Conservation (phyloP, 139 green algal species). For the Chlamydomonas asymmetrica region DNA sequence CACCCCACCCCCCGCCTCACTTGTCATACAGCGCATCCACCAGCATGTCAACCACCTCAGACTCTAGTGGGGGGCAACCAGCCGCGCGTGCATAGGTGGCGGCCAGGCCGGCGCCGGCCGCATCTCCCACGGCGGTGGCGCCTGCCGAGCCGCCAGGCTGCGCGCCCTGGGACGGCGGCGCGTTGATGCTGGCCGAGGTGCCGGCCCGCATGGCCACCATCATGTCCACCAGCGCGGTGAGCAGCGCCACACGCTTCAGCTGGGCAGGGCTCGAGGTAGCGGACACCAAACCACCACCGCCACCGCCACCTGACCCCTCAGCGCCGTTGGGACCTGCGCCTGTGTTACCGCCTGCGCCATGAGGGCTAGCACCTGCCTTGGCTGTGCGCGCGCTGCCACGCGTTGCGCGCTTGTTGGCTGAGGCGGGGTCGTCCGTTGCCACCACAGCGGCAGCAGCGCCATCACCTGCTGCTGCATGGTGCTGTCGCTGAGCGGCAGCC, state of each 20-base stretch:
- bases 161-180: background rate
- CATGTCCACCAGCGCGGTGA: slow-evolving; percentile 15
- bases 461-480: no score
- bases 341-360: no score
- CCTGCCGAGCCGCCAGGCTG: background rate
- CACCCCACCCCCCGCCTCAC: no score
- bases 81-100: background rate
- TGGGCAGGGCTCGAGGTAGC: slow-evolving; percentile 1
- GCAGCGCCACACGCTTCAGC: slow-evolving; percentile 13
- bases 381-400: background rate
- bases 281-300: background rate
- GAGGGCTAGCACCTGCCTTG: background rate
- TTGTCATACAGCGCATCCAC: slow-evolving; percentile 20
- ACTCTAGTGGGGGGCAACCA: slow-evolving; percentile 6
- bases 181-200: background rate
- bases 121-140: no score
- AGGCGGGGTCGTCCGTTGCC: background rate
- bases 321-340: background rate
- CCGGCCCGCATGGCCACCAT: slow-evolving; percentile 10
- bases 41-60: slow-evolving; percentile 16
- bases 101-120: background rate
- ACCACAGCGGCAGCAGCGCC: background rate
- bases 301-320: background rate
- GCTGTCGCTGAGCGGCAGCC: background rate
- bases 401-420: slow-evolving; percentile 3